These are phyloP conservation scores for Euphorbia tirucalli DNA, from an alignment of 345 rosid species.

Conservation along the genomic window DNA sequence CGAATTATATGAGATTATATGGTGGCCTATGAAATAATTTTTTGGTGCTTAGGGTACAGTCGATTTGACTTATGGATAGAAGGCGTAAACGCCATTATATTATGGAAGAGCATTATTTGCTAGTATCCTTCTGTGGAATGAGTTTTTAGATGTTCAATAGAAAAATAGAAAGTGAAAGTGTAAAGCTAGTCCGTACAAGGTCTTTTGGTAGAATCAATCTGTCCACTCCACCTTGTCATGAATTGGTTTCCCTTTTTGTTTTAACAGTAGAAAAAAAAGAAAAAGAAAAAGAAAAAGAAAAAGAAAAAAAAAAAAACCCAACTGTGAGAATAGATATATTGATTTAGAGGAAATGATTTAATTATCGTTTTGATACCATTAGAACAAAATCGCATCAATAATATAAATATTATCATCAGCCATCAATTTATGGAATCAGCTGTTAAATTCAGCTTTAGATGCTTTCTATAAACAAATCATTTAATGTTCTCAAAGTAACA, in stretches of 20 bases:
- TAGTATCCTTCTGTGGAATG: not conserved
- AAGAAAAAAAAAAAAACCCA: not conserved
- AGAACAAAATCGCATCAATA: not conserved
- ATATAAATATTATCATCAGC: not conserved
- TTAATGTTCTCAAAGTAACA: not conserved
- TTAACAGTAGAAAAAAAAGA: not conserved
- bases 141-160: not conserved
- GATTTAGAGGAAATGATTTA: not conserved
- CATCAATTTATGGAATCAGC: not conserved
- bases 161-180: slow-evolving; percentile 2
- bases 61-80: not conserved
- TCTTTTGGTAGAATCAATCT: slow-evolving; percentile 9
- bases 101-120: too few relatives aligned
- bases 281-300: too few relatives aligned
- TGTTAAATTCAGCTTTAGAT: not conserved
- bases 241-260: not conserved
- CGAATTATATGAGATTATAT: too few relatives aligned
- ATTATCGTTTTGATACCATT: not conserved
- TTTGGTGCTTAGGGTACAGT: not conserved
- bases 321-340: not conserved
- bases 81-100: not conserved
- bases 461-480: not conserved
- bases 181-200: slow-evolving; percentile 10
- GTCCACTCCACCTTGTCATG: too few relatives aligned
- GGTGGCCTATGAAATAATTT: not conserved